phyloP scores from a whole-genome alignment of 2,329 filamentous ascomycete genomes.

The Penicillium sp. region DNA sequence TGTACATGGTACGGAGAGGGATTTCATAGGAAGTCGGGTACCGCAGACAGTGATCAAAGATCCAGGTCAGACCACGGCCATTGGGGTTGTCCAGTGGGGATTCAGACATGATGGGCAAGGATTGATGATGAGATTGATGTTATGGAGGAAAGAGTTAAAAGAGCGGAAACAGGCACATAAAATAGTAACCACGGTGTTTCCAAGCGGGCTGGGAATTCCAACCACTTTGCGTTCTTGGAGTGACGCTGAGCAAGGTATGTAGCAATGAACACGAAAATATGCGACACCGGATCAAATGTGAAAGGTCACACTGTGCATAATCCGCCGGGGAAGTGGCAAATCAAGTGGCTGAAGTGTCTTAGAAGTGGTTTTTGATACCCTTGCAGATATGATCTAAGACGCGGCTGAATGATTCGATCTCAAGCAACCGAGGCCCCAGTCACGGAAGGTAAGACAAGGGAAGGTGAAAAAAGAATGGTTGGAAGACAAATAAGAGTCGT shows the following conservation, averaged over 20 bases:
- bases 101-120: not conserved
- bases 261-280: not conserved
- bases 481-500: not conserved
- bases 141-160: not conserved
- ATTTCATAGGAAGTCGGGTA: conserved; percentile 66
- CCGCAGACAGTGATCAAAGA: conserved; percentile 60
- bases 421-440: not conserved
- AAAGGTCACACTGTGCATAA: not conserved
- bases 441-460: not conserved
- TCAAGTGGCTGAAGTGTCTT: not conserved
- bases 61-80: conserved; percentile 44
- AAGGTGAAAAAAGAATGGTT: not conserved
- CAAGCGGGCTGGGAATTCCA: not conserved
- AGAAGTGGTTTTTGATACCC: not conserved
- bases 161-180: not conserved
- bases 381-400: not conserved
- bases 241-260: not conserved
- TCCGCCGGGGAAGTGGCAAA: not conserved
- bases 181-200: not conserved
- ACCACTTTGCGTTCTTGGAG: not conserved
- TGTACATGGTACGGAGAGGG: conserved; percentile 67
- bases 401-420: not conserved
- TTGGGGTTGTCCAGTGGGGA: not conserved
- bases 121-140: not conserved
- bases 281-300: not conserved